Base-by-base conservation (phyloP, 2,329 filamentous ascomycete species). In the Knufia fluminis region DNA sequence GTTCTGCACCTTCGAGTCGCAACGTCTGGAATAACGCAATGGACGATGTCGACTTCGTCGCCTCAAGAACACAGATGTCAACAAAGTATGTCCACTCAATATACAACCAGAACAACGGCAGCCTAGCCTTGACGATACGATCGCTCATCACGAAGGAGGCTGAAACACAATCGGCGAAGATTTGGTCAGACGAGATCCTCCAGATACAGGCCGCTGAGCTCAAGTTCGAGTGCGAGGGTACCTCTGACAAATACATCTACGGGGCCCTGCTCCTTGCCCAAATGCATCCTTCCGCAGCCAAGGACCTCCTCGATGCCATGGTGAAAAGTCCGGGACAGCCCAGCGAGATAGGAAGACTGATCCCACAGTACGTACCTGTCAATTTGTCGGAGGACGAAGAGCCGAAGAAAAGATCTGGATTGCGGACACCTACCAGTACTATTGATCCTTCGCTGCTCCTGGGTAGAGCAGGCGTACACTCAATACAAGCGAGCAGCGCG, bases 31-130 rank as follows among this genome's bases (percentile, higher is more conserved):
- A 77, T 50, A 69, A 67, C 24, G 74, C 72, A 1, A 71, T 66
- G 39, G 67, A 74, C 46, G 79, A 84, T 54, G 70, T 85, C 12
- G 75, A 80, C 0, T 83, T 82, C 54, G 76, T 85, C 48, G 70
- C 71, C 12, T 71, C 71, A 7, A 71, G 75, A 33, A 73, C 70
- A 2, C 62, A 62, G 2, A 60, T 76, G 12, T 61, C 74, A 2
- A 65, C 66, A 24, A 65, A 71, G 24, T 63, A 65, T 0, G 71
- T 83, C 2, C 67, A 71, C 1, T 81, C 80, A 0, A 59, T 76
- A 1, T 85, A 85, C 58, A 75, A 83, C 61, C 62, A 68, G 8
- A 75, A 77, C 50, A 73, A 75, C 12, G 76, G 75, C 1, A 80
- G 77, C 6, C 59, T 80, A 1, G 61, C 73, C 10, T 64, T 66